Percentiles rank a stretch among this genome's conserved stretches.
These are phyloP conservation scores for Phytophthora pluvialis DNA, from an alignment of 352 stramenopile genomes.

Conservation along the genomic window DNA sequence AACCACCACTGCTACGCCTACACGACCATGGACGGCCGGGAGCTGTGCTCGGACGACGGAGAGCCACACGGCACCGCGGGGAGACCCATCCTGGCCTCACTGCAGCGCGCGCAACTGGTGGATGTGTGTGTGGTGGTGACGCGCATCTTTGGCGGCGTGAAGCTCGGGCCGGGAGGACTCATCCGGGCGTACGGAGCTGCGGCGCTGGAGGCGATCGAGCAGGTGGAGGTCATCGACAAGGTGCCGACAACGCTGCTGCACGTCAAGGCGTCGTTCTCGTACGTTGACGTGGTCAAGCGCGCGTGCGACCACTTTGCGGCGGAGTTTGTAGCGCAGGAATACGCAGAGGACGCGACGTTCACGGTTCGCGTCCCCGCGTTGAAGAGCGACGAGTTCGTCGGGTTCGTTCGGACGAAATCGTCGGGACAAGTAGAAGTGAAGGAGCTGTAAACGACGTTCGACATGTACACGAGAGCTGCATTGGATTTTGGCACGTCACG, in stretches of 20 bases:
- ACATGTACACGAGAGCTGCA: conserved; percentile 9
- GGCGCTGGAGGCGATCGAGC: conserved; percentile 61
- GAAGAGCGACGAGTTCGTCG: conserved; percentile 35
- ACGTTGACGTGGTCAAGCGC: conserved; percentile 54
- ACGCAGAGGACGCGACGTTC: conserved; percentile 43
- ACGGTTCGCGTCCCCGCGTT: conserved; percentile 47
- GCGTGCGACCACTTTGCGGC: conserved; percentile 47
- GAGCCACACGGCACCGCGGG: conserved; percentile 79
- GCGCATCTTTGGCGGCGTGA: conserved; percentile 75
- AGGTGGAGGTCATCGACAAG: conserved; percentile 59
- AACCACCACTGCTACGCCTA: conserved; percentile 83
- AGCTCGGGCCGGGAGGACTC: conserved; percentile 74
- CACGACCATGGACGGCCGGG: conserved; percentile 55
- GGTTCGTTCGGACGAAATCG: conserved; percentile 55
- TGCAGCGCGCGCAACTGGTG: conserved; percentile 67
- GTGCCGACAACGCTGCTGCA: conserved; percentile 49
- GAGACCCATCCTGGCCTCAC: conserved; percentile 61
- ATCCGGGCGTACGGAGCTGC: conserved; percentile 74
- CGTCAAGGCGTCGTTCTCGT: conserved; percentile 40
- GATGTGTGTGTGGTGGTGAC: conserved; percentile 81
- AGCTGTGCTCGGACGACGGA: conserved; percentile 76
- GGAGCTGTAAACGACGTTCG: conserved; percentile 7
- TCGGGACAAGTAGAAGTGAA: conserved; percentile 45
- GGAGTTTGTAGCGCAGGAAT: conserved; percentile 52
- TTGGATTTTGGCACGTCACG: neutral